Base-by-base conservation (phyloP, 2,329 filamentous ascomycete genomes). In the Cercospora sp. region DNA sequence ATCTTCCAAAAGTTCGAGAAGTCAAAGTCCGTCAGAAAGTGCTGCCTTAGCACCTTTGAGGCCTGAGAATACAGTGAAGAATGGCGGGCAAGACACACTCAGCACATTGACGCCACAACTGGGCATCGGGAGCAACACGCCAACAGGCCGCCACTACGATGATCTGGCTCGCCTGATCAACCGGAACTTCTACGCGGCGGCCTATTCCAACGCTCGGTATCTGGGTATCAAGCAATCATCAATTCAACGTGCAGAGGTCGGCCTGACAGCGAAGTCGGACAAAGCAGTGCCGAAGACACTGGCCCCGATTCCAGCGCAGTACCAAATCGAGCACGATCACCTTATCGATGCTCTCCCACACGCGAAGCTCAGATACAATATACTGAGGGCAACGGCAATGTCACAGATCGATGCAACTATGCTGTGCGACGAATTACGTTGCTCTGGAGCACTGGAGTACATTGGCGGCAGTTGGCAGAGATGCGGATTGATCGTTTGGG, bases 401-500 rank as follows among this genome's bases (percentile, higher is more conserved):
- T 51, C 66, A n/a, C 69, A 72, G 51, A 63, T 78, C 23, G 72
- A 76, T 51, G 69, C 73, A n/a, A 45, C 66, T 10, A 66, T 63
- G n/a, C 70, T 76, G 18, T 68, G 70, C 6, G 65, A 42, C 9
- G 72, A 69, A 23, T 48, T 77, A n/a, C 70, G 75, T 13, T 62
- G 64, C 8, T 76, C 74, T 6, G 76, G 76, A 6, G 72, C 73
- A 6, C 68, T 77, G 12, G 65, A 73, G 28, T 65, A 72, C 20
- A 45, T 72, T 18, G 63, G 73, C 18, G 75, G 71, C 8, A 65
- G 67, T 23, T 73, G 71, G 69, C 69, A 72, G 48, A 72, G 76
- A 33, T 65, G 71, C 28, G 78, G 78, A 5, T 18, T 79, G 53
- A 67, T 80, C 4, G 78, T 80, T 10, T 83, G 82, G 81, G 75